These are phyloP conservation scores for Cystoisospora suis DNA, from an alignment of 169 alveolate species.

Conservation along the genomic window DNA sequence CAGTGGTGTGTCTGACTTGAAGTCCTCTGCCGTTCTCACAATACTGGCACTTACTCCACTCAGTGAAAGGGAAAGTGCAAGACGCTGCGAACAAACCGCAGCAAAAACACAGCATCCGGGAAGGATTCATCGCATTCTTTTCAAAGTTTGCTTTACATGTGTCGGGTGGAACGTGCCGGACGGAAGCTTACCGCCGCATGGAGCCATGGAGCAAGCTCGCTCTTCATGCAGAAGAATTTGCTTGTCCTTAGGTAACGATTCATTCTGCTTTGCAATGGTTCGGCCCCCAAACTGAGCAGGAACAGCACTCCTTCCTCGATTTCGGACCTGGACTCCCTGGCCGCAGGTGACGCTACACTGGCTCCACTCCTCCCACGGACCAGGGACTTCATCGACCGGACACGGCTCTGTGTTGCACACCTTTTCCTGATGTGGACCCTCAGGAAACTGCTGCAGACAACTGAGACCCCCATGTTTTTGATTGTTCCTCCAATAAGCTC, in stretches of 20 bases:
- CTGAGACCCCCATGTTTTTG: conserved; percentile 52
- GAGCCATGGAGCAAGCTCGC: neutral
- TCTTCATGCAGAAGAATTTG: neutral
- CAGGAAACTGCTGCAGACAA: conserved; percentile 57
- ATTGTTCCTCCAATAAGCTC: conserved; percentile 59
- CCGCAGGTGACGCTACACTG: conserved; percentile 72
- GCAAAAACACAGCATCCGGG: neutral
- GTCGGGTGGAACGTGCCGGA: neutral
- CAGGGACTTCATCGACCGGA: conserved; percentile 66
- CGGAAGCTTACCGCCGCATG: conserved; percentile 41
- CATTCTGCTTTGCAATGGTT: conserved; percentile 53
- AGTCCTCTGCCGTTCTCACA: conserved; percentile 16
- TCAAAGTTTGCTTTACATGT: no score
- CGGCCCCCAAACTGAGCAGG: conserved; percentile 55
- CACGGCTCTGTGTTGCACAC: conserved; percentile 55
- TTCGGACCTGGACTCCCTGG: conserved; percentile 60
- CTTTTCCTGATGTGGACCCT: neutral
- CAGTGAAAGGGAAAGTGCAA: conserved; percentile 54
- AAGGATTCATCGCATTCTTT: neutral
- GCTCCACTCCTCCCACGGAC: conserved; percentile 72
- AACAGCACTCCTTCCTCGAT: conserved; percentile 33
- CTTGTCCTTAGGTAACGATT: neutral
- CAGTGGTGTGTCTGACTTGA: conserved; percentile 13
- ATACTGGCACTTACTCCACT: conserved; percentile 37
- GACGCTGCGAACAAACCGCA: conserved; percentile 12